Conservation (phyloP, 176 grass and related monocot species). For the Aegilops sharonensis region DNA sequence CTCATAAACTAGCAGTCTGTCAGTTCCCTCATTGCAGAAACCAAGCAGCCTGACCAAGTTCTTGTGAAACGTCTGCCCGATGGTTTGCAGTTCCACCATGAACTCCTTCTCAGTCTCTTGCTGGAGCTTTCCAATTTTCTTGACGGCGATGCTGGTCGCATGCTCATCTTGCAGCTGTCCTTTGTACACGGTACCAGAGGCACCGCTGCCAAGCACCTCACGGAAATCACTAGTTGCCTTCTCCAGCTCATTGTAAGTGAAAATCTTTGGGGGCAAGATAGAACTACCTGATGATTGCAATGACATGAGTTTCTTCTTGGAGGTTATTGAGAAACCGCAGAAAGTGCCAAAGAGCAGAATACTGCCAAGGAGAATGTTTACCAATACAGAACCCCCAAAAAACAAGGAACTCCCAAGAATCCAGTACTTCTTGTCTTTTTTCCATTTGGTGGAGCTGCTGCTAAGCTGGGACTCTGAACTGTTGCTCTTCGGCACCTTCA, state of each 20-base stretch:
- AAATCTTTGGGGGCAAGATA: background rate
- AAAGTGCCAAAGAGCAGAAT: constrained; percentile 21
- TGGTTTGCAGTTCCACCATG: constrained; percentile 26
- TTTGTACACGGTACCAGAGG: constrained; percentile 40
- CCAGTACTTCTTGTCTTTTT: background rate
- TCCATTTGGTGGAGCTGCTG: background rate
- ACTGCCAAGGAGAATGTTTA: background rate
- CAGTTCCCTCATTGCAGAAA: constrained; percentile 13
- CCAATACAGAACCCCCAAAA: constrained; percentile 14
- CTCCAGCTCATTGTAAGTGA: constrained; percentile 38
- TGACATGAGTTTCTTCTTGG: background rate
- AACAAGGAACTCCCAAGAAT: constrained; percentile 9
- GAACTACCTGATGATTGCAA: background rate
- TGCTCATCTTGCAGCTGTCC: constrained; percentile 20
- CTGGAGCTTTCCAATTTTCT: constrained; percentile 8
- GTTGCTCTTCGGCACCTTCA: constrained; percentile 5
- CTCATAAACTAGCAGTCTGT: constrained; percentile 3
- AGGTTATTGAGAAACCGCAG: background rate
- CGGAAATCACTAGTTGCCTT: constrained; percentile 31
- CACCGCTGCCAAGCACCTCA: constrained; percentile 39
- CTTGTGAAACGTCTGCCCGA: constrained; percentile 16
- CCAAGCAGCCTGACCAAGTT: constrained; percentile 22
- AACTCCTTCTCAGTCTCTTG: constrained; percentile 25
- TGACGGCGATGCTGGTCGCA: background rate
- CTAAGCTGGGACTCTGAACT: background rate